Evolutionary conservation across 1,139 yeast genomes (phyloP).

Genomic region (Suzukiozyma palmioleophila): DNA sequence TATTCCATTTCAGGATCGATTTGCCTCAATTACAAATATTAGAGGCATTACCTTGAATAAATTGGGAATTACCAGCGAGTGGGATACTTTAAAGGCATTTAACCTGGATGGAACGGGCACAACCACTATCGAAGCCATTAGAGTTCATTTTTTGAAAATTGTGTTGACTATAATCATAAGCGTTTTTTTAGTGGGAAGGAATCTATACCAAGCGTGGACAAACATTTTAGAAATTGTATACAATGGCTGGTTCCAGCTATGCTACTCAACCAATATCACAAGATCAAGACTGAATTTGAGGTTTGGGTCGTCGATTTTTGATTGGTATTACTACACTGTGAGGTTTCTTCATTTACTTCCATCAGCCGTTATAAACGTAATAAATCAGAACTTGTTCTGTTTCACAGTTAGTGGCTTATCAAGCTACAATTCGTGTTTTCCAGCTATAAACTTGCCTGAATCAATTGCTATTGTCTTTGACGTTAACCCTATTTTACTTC

Average conservation of each 20-base stretch:
- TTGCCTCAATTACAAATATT: neutral
- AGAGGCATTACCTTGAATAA: constrained; percentile 4
- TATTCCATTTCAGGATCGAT: constrained; percentile 2
- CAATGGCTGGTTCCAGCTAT: constrained; percentile 9
- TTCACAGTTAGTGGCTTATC: constrained; percentile 10
- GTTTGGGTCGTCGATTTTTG: neutral
- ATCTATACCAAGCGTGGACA: neutral
- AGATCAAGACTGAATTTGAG: neutral
- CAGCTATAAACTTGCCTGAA: constrained; percentile 14
- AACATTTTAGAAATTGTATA: constrained; percentile 8
- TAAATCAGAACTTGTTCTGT: constrained; percentile 4
- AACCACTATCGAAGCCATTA: constrained; percentile 17
- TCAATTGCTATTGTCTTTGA: constrained; percentile 17
- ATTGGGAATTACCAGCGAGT: constrained; percentile 10
- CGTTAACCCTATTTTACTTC: constrained; percentile 9
- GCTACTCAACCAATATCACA: neutral
- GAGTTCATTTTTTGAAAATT: constrained; percentile 17
- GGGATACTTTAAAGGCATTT: constrained; percentile 7
- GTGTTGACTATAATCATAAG: constrained; percentile 9
- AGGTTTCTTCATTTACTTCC: constrained; percentile 4
- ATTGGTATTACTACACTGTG: neutral
- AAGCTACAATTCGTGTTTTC: constrained; percentile 11
- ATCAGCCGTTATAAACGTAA: constrained; percentile 3
- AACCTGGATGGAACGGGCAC: constrained; percentile 11
- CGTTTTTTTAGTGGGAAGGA: neutral